Evolutionary conservation across 176 grass and related monocot genomes (phyloP).

Genomic region (Musa troglodytarum): DNA sequence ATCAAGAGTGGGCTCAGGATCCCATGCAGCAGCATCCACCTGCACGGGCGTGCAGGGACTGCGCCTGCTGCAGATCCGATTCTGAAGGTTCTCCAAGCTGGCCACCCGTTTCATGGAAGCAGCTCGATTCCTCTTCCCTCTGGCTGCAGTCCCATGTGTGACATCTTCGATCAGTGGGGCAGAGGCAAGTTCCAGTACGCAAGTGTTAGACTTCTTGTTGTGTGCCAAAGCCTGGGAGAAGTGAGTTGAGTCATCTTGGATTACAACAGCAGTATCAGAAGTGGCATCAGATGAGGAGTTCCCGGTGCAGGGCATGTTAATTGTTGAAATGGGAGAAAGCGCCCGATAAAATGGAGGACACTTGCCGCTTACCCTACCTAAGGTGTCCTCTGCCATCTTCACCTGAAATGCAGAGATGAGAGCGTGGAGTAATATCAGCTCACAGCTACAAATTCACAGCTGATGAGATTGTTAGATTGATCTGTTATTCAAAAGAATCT

Average conservation of each 20-base stretch:
- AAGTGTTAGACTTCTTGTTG: background rate
- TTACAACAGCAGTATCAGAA: constrained; percentile 14
- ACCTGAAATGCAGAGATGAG: constrained; percentile 37
- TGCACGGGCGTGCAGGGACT: background rate
- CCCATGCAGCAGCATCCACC: background rate
- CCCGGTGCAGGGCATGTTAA: constrained; percentile 42
- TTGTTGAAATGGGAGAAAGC: constrained; percentile 47
- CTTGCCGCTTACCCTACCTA: constrained; percentile 35
- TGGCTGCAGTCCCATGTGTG: constrained; percentile 11
- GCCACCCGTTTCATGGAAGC: constrained; percentile 23
- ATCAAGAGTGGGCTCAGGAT: background rate
- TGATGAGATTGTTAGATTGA: background rate
- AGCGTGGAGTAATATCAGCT: background rate
- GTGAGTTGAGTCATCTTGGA: constrained; percentile 20
- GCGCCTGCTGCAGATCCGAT: constrained; percentile 21
- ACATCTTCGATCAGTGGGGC: background rate
- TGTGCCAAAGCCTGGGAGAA: background rate
- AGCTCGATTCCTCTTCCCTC: constrained; percentile 27
- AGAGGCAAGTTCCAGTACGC: background rate
- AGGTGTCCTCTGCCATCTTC: constrained; percentile 59
- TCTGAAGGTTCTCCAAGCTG: constrained; percentile 34
- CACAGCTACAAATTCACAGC: background rate
- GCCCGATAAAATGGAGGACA: constrained; percentile 1
- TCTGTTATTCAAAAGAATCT: background rate
- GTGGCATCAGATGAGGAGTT: constrained; percentile 12